Conservation (phyloP, 352 stramenopile genomes). For the Phytophthora sansomeana region DNA sequence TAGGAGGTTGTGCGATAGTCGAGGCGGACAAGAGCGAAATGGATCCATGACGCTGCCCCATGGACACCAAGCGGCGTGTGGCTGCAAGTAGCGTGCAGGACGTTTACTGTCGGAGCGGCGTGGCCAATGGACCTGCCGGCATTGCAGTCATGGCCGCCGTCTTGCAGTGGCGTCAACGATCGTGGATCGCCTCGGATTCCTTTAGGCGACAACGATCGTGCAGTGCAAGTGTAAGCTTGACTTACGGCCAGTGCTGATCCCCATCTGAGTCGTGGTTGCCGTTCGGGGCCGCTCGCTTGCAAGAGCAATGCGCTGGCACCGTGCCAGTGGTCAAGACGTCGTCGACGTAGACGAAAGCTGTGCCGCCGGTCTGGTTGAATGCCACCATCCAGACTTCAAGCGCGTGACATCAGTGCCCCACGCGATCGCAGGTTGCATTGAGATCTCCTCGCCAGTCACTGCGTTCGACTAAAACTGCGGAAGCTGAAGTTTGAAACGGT, state of each 20-base stretch:
- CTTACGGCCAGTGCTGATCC: slow-evolving; percentile 25
- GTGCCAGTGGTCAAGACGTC: slow-evolving; percentile 5
- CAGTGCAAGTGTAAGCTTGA: slow-evolving; percentile 16
- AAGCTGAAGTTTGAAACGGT: slow-evolving; percentile 9
- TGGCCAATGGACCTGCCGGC: not conserved
- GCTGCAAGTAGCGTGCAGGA: not conserved
- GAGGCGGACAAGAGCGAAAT: slow-evolving; percentile 30
- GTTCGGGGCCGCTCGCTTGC: slow-evolving; percentile 12
- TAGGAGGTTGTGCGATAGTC: not conserved
- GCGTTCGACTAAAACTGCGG: not conserved
- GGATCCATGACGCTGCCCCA: slow-evolving; percentile 36
- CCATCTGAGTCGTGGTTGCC: slow-evolving; percentile 20
- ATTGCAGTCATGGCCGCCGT: not conserved
- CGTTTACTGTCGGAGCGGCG: not conserved
- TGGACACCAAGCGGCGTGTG: not conserved
- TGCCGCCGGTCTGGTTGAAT: slow-evolving; percentile 7
- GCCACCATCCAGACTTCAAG: slow-evolving; percentile 1
- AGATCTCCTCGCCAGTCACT: not conserved
- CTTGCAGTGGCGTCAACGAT: no score
- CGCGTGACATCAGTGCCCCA: slow-evolving; percentile 17
- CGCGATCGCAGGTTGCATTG: slow-evolving; percentile 8
- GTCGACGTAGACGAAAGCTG: not conserved
- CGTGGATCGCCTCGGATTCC: not conserved
- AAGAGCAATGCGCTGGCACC: slow-evolving; percentile 15
- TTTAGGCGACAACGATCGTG: not conserved